Conservation (phyloP, 352 stramenopile species). For the Globisporangium cylindrosporum region DNA sequence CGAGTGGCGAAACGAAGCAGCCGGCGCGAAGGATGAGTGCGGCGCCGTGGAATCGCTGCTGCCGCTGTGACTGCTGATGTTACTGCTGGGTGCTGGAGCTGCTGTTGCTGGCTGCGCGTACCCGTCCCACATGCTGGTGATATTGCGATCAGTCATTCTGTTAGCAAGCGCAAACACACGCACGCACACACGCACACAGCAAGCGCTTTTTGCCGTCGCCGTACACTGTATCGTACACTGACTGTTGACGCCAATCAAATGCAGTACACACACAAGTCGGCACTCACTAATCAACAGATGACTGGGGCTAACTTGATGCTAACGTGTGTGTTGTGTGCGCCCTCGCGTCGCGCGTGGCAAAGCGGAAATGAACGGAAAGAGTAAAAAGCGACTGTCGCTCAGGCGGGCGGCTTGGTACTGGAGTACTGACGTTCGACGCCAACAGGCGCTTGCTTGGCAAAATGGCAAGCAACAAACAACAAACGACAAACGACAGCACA, state of each 20-base stretch:
- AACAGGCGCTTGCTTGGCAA: too few relatives aligned
- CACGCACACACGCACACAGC: too few relatives aligned
- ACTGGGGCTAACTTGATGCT: neutral
- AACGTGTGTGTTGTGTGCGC: too few relatives aligned
- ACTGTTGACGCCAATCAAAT: neutral
- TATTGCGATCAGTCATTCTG: neutral
- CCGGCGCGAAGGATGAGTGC: neutral
- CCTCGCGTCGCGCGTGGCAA: neutral
- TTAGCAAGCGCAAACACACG: neutral
- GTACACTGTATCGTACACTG: neutral
- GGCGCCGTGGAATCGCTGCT: neutral
- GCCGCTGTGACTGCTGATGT: neutral
- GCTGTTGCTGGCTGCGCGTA: neutral
- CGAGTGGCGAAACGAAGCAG: neutral
- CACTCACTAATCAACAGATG: neutral
- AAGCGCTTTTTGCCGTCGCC: too few relatives aligned
- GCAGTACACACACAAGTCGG: neutral
- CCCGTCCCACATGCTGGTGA: neutral
- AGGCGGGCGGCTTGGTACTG: conserved; percentile 2
- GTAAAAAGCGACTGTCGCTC: conserved; percentile 6
- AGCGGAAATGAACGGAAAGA: neutral
- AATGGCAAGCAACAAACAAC: too few relatives aligned
- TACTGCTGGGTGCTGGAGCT: neutral
- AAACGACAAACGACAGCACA: too few relatives aligned
- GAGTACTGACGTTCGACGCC: too few relatives aligned